Percentiles rank a stretch among this genome's conserved stretches.
Evolutionary conservation across 148 eudicot species (phyloP).

Genomic region (Hydrangea macrophylla): DNA sequence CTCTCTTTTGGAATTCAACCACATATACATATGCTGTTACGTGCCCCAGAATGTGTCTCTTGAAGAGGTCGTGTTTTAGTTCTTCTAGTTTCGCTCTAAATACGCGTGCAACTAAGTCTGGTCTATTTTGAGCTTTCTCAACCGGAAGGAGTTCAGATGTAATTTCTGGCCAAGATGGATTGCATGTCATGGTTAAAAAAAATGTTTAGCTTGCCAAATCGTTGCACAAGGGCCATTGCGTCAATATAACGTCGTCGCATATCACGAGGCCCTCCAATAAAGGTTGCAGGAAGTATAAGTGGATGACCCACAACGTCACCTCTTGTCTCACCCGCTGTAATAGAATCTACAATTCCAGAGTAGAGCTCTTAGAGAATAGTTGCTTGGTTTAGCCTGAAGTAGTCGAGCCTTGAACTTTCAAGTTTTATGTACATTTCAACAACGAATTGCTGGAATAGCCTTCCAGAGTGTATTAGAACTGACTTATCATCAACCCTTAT

Average conservation of each 20-base stretch:
- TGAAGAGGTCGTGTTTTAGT: background rate
- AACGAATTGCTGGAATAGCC: no score
- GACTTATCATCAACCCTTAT: background rate
- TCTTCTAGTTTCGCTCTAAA: background rate
- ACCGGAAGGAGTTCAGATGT: background rate
- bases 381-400: background rate
- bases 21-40: background rate
- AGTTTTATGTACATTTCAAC: no score
- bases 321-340: background rate
- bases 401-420: background rate
- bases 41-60: background rate
- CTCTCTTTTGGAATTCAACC: no score
- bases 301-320: background rate
- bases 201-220: background rate
- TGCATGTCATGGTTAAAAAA: no score
- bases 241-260: no score
- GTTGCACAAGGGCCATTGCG: background rate
- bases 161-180: slow-evolving; percentile 2
- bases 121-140: no score
- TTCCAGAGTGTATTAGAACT: no score
- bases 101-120: background rate
- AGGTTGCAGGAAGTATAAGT: background rate
- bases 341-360: no score
- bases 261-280: no score
- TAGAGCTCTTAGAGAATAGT: background rate